Evolutionary conservation across 192 early-diverging fungal genomes (phyloP).

Genomic region (Coemansia sp.): DNA sequence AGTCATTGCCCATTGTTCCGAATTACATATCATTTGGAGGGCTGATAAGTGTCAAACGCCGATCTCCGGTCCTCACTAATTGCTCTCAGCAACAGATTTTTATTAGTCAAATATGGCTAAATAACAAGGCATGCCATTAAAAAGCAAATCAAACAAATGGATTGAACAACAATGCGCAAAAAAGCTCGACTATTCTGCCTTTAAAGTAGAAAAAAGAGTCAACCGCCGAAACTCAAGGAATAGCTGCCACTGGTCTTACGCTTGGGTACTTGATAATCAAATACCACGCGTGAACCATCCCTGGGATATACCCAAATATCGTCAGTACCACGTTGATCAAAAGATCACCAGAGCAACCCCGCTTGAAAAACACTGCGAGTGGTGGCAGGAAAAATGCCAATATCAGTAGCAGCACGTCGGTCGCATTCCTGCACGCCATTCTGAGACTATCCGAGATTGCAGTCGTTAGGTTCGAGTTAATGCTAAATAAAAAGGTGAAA

Average conservation of each 20-base stretch:
- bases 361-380: conserved; percentile 64
- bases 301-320: conserved; percentile 67
- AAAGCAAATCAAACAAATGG: too few relatives aligned
- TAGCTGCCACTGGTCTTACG: not conserved
- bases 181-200: too few relatives aligned
- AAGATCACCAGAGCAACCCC: conserved; percentile 59
- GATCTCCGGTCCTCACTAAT: too few relatives aligned
- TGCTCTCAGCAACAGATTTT: too few relatives aligned
- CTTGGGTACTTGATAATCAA: conserved; percentile 47
- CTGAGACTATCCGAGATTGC: not conserved
- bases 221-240: not conserved
- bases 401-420: conserved; percentile 37
- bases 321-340: conserved; percentile 73
- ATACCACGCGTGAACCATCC: conserved; percentile 67
- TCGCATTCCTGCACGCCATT: conserved; percentile 18
- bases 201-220: not conserved
- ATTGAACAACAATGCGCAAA: not conserved
- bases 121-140: not conserved
- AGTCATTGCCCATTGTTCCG: too few relatives aligned
- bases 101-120: too few relatives aligned
- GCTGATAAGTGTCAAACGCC: too few relatives aligned
- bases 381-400: conserved; percentile 62
- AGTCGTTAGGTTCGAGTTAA: not conserved
- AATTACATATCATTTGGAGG: too few relatives aligned
- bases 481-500: not conserved